A percentile compares a stretch with the other conserved stretches of the same genome.
These are phyloP conservation scores for Tuber microsphaerosporum DNA, from an alignment of 495 filamentous ascomycete species.

Conservation along the genomic window DNA sequence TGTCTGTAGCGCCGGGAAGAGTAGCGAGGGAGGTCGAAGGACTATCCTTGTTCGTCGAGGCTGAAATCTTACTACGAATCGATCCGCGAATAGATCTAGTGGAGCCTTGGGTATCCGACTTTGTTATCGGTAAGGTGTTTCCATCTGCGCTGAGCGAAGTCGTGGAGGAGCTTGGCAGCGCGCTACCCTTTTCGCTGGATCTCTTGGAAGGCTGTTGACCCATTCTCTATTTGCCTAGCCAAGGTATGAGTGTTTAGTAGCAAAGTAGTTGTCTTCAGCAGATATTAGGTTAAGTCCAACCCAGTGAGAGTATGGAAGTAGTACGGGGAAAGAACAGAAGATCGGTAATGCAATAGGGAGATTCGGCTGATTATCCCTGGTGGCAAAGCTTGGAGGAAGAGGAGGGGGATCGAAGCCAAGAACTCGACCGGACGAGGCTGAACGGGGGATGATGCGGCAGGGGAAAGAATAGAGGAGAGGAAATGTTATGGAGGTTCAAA, in stretches of 20 bases:
- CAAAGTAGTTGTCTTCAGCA: not conserved
- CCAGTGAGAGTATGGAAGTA: conserved; percentile 32
- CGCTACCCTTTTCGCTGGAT: conserved; percentile 43
- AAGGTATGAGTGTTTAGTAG: conserved; percentile 15
- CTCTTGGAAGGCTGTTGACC: conserved; percentile 86
- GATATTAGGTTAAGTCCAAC: not conserved
- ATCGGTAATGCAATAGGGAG: conserved; percentile 11
- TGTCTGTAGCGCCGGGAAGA: conserved; percentile 60
- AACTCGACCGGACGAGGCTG: conserved; percentile 21
- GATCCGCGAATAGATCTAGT: conserved; percentile 71
- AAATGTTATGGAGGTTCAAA: conserved; percentile 53
- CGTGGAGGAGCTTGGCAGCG: conserved; percentile 41
- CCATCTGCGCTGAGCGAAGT: conserved; percentile 36
- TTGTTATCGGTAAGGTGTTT: conserved; percentile 69
- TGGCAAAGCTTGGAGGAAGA: conserved; percentile 10
- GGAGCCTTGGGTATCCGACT: conserved; percentile 92
- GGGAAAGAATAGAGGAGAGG: conserved; percentile 6
- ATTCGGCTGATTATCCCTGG: conserved; percentile 26
- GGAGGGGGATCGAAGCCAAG: conserved; percentile 24
- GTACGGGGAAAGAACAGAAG: conserved; percentile 15
- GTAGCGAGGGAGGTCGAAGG: conserved; percentile 63
- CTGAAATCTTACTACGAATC: conserved; percentile 66
- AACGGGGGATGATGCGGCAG: conserved; percentile 21
- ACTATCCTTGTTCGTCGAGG: conserved; percentile 60
- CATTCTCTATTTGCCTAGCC: conserved; percentile 52